phyloP scores from a whole-genome alignment of 331 rosid species.

The Saraca asoca region DNA sequence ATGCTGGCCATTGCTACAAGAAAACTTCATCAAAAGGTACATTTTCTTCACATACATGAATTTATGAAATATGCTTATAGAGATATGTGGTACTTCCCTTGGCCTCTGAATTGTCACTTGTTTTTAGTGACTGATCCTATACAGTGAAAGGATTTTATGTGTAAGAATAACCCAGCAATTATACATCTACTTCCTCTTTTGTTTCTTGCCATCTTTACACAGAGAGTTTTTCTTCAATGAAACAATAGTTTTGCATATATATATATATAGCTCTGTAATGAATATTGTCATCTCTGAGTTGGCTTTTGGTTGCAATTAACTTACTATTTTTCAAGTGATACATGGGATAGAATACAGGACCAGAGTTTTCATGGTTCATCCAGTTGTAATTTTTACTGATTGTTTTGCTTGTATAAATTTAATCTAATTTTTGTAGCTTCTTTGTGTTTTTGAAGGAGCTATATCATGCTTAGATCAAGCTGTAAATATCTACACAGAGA shows the following conservation, averaged over 20 bases:
- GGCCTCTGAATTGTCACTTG: too few species aligned
- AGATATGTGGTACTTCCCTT: background rate
- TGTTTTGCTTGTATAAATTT: conserved; percentile 1
- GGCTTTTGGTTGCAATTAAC: background rate
- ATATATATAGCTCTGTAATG: background rate
- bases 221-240: too few species aligned
- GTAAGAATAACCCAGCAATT: conserved; percentile 2
- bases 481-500: conserved; percentile 48
- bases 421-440: conserved; percentile 16
- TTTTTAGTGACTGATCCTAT: background rate
- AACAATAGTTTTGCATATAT: too few species aligned
- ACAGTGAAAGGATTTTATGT: background rate
- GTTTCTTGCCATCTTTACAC: background rate
- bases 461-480: conserved; percentile 60
- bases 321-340: background rate
- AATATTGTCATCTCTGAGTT: background rate
- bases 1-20: conserved; percentile 61
- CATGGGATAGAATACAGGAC: background rate
- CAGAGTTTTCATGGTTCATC: background rate
- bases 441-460: conserved; percentile 45
- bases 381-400: background rate
- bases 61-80: too few species aligned
- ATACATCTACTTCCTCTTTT: background rate
- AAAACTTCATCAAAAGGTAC: conserved; percentile 53
- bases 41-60: background rate